Conservation (phyloP, 495 filamentous ascomycete genomes). For the Viridothelium virens region DNA sequence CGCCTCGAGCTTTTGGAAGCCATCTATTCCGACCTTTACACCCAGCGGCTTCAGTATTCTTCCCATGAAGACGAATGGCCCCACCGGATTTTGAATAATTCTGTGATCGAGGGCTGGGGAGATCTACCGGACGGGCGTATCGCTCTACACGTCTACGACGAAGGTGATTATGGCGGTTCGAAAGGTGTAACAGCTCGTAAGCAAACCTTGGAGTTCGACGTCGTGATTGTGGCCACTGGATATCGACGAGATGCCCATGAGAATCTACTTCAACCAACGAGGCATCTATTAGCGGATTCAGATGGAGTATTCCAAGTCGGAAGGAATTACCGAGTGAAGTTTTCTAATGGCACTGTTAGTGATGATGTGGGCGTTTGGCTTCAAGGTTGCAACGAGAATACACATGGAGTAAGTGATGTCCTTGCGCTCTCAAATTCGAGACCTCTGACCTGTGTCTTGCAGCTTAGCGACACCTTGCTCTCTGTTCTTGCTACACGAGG, state of each 20-base stretch:
- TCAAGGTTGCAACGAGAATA: constrained; percentile 88
- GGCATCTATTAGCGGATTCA: constrained; percentile 51
- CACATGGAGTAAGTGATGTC: constrained; percentile 66
- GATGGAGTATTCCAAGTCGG: constrained; percentile 37
- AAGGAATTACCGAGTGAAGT: constrained; percentile 68
- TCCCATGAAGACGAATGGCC: constrained; percentile 66
- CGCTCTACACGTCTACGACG: constrained; percentile 11
- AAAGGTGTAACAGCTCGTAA: constrained; percentile 35
- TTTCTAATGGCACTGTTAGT: constrained; percentile 55
- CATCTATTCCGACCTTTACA: constrained; percentile 76
- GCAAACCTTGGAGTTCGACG: constrained; percentile 63
- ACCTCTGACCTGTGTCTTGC: neutral
- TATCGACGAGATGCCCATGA: constrained; percentile 75
- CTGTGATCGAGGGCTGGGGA: constrained; percentile 53
- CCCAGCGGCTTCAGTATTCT: constrained; percentile 63
- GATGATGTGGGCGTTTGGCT: constrained; percentile 72
- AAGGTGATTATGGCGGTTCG: constrained; percentile 24
- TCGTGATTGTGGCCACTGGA: constrained; percentile 79
- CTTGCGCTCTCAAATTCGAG: constrained; percentile 12
- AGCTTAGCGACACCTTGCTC: constrained; percentile 70
- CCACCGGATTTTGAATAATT: constrained; percentile 64
- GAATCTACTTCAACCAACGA: constrained; percentile 59
- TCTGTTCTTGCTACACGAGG: constrained; percentile 68
- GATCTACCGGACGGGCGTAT: constrained; percentile 33
- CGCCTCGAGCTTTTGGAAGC: constrained; percentile 77